Evolutionary conservation across 345 rosid species (phyloP), one percentile per base, ranked within the genome.

Genomic region (Viola odorata): DNA sequence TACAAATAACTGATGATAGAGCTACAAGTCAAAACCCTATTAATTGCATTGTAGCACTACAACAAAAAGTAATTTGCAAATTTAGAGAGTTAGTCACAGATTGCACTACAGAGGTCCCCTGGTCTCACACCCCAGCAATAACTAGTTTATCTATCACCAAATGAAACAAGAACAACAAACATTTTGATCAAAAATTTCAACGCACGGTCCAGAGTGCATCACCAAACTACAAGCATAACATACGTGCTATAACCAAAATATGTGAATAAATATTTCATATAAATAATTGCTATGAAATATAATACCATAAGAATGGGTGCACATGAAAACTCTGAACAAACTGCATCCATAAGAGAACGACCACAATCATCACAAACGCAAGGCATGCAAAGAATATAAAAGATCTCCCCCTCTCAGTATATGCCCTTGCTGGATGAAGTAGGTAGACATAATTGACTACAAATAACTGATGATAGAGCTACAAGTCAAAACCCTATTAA

Each of bases 231-330:
- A 47, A 7, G 11, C 12, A 7, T 13, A 44, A 11, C 13, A 47
- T 7, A n/a, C 50, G 13, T 13, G 13, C 13, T 39, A n/a, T n/a
- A 44, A 49, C 17, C 12, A 13, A 32, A 15, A 14, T 2, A 11
- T n/a, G 55, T 17, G 14, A 42, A 37, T 45, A 36, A 62, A 12
- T 8, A 17, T 13, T 17, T 52, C 15, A 50, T 32, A 45, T 5
- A 39, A 55, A 57, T 52, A 23, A 53, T 67, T 51, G 48, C 55
- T 40, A 8, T 11, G 10, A 12, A 57, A 50, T 23, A 41, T 41
- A 57, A 63, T 90, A 94, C 97, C 99, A 88, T 70, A 86, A 69
- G 11, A 82, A 41, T 52, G 97, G 99, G 77, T 94, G 99, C 56
- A 68, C 77, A 50, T 80, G 62, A 81, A 94, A 94, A 65, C 85